phyloP scores from a whole-genome alignment of 192 early-diverging fungal genomes.

The Obelidium mucronatum region DNA sequence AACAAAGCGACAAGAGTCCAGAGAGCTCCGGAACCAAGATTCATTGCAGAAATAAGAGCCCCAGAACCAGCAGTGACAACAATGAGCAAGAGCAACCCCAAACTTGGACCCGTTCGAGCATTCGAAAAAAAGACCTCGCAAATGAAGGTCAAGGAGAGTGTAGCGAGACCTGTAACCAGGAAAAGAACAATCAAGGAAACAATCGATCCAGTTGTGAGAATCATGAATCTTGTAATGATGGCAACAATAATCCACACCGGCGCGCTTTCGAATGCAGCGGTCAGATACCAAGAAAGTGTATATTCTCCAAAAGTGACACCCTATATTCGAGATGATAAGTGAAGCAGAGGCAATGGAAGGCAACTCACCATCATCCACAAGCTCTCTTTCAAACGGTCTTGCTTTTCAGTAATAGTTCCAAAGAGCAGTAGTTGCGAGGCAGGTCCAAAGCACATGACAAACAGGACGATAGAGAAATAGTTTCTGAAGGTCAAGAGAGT shows the following conservation, averaged over 20 bases:
- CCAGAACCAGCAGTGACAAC: neutral
- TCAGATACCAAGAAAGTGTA: slow-evolving; percentile 23
- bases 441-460: neutral
- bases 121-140: slow-evolving; percentile 16
- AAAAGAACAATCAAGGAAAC: neutral
- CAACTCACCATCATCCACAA: slow-evolving; percentile 7
- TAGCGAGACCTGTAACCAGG: neutral
- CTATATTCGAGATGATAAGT: neutral
- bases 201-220: slow-evolving; percentile 1
- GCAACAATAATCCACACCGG: slow-evolving; percentile 6
- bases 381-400: neutral
- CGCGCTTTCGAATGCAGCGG: slow-evolving; percentile 1
- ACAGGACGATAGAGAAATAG: neutral
- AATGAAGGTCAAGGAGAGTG: slow-evolving; percentile 19
- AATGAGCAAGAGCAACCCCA: slow-evolving; percentile 3
- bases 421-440: neutral
- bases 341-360: too few species aligned
- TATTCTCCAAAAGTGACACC: slow-evolving; percentile 4
- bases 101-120: slow-evolving; percentile 14
- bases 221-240: neutral
- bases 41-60: neutral
- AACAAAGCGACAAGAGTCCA: slow-evolving; percentile 3
- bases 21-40: neutral
- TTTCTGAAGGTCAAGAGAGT: neutral
- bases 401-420: neutral